Evolutionary conservation across 2,329 filamentous ascomycete species (phyloP).

Genomic region (Aspergillus bombycis): DNA sequence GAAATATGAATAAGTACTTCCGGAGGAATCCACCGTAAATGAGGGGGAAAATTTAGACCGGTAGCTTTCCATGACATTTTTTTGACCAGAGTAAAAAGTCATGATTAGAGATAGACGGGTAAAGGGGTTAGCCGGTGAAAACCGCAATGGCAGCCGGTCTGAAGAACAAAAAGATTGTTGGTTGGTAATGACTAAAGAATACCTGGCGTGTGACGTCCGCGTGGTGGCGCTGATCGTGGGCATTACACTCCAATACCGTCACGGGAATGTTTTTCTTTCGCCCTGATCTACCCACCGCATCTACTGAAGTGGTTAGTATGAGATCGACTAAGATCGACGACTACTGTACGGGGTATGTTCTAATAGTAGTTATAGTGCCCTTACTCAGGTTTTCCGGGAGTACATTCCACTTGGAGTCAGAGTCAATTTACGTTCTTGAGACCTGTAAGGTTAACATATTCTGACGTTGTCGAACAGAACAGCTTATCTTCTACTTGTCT

Average conservation of each 20-base stretch:
- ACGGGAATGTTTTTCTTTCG: neutral
- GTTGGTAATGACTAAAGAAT: slow-evolving; percentile 1
- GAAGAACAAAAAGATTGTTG: slow-evolving; percentile 1
- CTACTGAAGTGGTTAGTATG: neutral
- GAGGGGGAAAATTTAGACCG: neutral
- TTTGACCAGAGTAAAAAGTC: neutral
- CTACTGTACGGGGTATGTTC: slow-evolving; percentile 1
- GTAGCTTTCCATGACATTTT: neutral
- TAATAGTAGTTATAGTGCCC: neutral
- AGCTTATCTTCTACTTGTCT: neutral
- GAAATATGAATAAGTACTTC: neutral
- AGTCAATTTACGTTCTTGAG: neutral
- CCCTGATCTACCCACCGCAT: neutral
- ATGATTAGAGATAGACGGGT: neutral
- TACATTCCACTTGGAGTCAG: neutral
- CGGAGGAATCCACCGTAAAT: neutral
- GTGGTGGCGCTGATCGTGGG: neutral
- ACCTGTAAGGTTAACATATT: neutral
- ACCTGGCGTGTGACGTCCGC: neutral
- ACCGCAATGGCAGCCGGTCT: slow-evolving; percentile 4
- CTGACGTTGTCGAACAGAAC: neutral
- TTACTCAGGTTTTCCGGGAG: neutral
- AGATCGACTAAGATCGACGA: slow-evolving; percentile 1
- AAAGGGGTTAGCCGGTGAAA: slow-evolving; percentile 1
- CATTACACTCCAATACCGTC: neutral